Percentiles rank a stretch among this genome's conserved stretches.
phyloP scores from a whole-genome alignment of 2,329 filamentous ascomycete genomes.

The Microcyclospora tardicrescens region DNA sequence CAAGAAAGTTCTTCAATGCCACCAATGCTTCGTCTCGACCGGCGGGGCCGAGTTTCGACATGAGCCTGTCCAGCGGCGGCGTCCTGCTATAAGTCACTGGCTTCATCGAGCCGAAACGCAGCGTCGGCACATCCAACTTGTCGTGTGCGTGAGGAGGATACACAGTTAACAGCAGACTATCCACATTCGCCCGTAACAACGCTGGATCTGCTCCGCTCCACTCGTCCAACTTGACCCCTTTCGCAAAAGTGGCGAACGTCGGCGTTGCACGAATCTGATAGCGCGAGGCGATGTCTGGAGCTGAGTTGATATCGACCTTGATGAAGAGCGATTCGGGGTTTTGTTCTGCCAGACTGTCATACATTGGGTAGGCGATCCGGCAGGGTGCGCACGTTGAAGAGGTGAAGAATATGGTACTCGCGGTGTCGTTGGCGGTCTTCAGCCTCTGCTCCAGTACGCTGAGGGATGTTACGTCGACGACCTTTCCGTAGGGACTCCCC shows the following conservation, averaged over 20 bases:
- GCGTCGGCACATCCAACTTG: slow-evolving; percentile 53
- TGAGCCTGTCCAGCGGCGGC: slow-evolving; percentile 70
- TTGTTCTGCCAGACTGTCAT: slow-evolving; percentile 66
- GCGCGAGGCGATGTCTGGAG: slow-evolving; percentile 45
- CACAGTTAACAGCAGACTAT: slow-evolving; percentile 61
- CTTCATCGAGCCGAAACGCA: slow-evolving; percentile 50
- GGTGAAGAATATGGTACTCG: slow-evolving; percentile 83
- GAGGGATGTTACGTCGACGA: slow-evolving; percentile 49
- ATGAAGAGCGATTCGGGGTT: slow-evolving; percentile 57
- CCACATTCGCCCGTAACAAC: slow-evolving; percentile 57
- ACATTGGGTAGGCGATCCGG: slow-evolving; percentile 68
- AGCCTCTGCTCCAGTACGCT: slow-evolving; percentile 50
- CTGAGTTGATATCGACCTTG: slow-evolving; percentile 65
- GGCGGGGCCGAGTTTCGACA: slow-evolving; percentile 58
- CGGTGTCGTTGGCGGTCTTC: slow-evolving; percentile 47
- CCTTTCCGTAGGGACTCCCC: slow-evolving; percentile 30
- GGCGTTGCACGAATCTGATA: slow-evolving; percentile 67
- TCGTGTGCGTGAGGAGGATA: slow-evolving; percentile 65
- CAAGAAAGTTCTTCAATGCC: slow-evolving; percentile 58
- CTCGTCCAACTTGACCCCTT: slow-evolving; percentile 59
- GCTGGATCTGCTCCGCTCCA: slow-evolving; percentile 68
- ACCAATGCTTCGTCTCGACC: slow-evolving; percentile 49
- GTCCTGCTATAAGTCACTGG: slow-evolving; percentile 66
- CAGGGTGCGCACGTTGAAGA: slow-evolving; percentile 77
- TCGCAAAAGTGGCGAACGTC: slow-evolving; percentile 76